Conservation (phyloP, 1,139 yeast species). For the Meyerozyma sp. region DNA sequence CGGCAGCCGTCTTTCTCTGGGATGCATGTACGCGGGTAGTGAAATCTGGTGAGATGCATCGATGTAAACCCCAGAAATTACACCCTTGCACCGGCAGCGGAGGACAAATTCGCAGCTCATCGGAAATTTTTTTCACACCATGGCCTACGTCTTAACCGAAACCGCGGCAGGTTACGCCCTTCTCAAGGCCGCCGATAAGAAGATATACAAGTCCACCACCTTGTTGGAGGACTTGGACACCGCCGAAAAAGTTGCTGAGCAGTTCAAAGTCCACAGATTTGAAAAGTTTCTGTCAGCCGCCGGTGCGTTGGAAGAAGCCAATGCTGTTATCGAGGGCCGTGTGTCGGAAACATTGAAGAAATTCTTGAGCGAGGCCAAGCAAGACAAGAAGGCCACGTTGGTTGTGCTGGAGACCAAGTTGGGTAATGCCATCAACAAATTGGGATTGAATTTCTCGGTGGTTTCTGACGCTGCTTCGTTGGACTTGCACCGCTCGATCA, state of each 20-base stretch:
- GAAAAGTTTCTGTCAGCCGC: slow-evolving; percentile 94
- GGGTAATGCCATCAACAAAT: slow-evolving; percentile 93
- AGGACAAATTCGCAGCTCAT: slow-evolving; percentile 13
- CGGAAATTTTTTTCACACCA: slow-evolving; percentile 17
- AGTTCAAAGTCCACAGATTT: slow-evolving; percentile 89
- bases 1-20: not conserved
- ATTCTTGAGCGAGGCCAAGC: slow-evolving; percentile 73
- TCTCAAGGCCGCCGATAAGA: slow-evolving; percentile 94
- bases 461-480: slow-evolving; percentile 92
- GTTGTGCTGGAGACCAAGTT: slow-evolving; percentile 93
- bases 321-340: slow-evolving; percentile 86
- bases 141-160: slow-evolving; percentile 96
- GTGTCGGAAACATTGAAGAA: slow-evolving; percentile 80
- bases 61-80: not conserved
- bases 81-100: not conserved
- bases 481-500: slow-evolving; percentile 91
- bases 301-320: slow-evolving; percentile 93
- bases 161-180: slow-evolving; percentile 98
- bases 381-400: slow-evolving; percentile 84
- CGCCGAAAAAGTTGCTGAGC: slow-evolving; percentile 73
- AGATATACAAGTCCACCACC: slow-evolving; percentile 80
- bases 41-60: not conserved
- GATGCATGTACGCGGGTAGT: not conserved
- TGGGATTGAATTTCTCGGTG: slow-evolving; percentile 82
- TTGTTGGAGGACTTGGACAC: slow-evolving; percentile 74